These are phyloP conservation scores for Rhexocercosporidium sp. DNA, from an alignment of 2,329 filamentous ascomycete genomes.

Conservation along the genomic window DNA sequence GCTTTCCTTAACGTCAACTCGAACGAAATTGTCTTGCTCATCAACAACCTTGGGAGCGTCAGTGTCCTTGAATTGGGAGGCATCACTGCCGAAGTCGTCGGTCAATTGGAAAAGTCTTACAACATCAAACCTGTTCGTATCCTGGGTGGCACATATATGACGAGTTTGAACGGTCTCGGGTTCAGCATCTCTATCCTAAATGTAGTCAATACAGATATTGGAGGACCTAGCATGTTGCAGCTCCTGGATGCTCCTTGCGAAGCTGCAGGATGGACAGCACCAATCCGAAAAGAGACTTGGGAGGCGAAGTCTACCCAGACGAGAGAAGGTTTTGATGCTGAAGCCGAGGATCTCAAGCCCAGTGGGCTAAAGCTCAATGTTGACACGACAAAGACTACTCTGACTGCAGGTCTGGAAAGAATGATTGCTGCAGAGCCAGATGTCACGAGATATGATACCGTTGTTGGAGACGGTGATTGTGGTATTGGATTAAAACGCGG, in stretches of 20 bases:
- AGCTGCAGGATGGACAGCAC: constrained; percentile 69
- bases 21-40: constrained; percentile 67
- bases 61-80: constrained; percentile 70
- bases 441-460: constrained; percentile 70
- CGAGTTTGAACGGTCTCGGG: constrained; percentile 72
- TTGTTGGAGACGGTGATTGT: constrained; percentile 76
- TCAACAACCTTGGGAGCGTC: constrained; percentile 74
- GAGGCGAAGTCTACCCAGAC: constrained; percentile 49
- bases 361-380: constrained; percentile 41
- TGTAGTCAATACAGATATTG: constrained; percentile 56
- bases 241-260: constrained; percentile 71
- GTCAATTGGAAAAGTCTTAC: constrained; percentile 62
- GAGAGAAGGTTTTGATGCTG: constrained; percentile 31
- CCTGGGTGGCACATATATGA: constrained; percentile 72
- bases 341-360: constrained; percentile 42
- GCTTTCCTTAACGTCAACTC: constrained; percentile 62
- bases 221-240: constrained; percentile 60
- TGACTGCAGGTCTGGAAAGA: constrained; percentile 59
- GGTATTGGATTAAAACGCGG: constrained; percentile 72
- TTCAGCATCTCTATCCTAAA: constrained; percentile 73
- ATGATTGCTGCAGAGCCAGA: constrained; percentile 68
- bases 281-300: constrained; percentile 65
- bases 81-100: constrained; percentile 69
- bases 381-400: constrained; percentile 53
- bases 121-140: constrained; percentile 65